Conservation (phyloP, 1,284 basidiomycete genomes). For the Ustanciosporium gigantosporum region DNA sequence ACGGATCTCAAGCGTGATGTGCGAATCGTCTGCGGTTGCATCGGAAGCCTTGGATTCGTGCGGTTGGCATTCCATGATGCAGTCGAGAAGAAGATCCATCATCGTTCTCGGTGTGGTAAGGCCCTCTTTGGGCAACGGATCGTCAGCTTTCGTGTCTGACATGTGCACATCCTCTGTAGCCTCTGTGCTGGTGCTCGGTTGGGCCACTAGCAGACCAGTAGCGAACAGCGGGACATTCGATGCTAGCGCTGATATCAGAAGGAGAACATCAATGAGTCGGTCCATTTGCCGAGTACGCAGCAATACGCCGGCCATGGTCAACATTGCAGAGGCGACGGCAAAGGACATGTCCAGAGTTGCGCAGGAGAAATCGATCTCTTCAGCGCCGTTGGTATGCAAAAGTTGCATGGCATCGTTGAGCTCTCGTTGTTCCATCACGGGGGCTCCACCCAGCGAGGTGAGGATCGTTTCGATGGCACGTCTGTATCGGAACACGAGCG, state of each 20-base stretch:
- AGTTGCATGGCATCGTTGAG: conserved; percentile 18
- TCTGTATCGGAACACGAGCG: conserved; percentile 18
- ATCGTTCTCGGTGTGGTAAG: too few relatives aligned
- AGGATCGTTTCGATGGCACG: conserved; percentile 22
- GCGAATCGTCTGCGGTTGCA: too few relatives aligned
- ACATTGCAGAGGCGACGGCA: conserved; percentile 26
- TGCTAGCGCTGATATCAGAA: conserved; percentile 16
- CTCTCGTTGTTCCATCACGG: conserved; percentile 19
- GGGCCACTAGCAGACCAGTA: not conserved
- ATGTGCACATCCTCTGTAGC: too few relatives aligned
- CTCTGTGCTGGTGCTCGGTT: too few relatives aligned
- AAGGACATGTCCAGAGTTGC: conserved; percentile 27
- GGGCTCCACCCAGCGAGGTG: conserved; percentile 13
- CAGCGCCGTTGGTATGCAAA: conserved; percentile 1
- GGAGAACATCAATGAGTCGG: conserved; percentile 27
- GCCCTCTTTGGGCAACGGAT: too few relatives aligned
- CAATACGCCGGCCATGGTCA: conserved; percentile 29
- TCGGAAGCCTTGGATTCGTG: too few relatives aligned
- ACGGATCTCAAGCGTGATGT: conserved; percentile 9
- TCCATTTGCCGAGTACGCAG: conserved; percentile 32
- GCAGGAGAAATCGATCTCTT: conserved; percentile 23
- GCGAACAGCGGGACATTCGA: conserved; percentile 16
- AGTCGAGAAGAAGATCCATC: too few relatives aligned
- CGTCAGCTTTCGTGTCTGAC: too few relatives aligned
- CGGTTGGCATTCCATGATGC: too few relatives aligned